Percentiles rank a stretch among this genome's conserved stretches.
Evolutionary conservation across 2,329 filamentous ascomycete species (phyloP).

Genomic region (Colletotrichum eleusines): DNA sequence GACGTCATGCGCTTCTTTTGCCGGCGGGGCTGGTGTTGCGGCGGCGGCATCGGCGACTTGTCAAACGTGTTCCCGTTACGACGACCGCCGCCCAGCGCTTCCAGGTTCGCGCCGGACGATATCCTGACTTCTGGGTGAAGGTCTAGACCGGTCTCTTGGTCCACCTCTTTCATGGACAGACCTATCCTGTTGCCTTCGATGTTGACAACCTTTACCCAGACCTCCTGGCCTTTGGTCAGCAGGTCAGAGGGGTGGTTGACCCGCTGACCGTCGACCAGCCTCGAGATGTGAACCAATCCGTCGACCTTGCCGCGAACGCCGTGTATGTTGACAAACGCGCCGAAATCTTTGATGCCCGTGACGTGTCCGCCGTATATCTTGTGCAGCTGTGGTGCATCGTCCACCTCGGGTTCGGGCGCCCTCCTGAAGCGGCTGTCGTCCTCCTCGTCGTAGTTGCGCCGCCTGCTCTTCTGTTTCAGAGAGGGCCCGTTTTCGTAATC

Average conservation of each 20-base stretch:
- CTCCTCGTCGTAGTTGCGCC: constrained; percentile 61
- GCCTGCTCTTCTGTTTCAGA: constrained; percentile 48
- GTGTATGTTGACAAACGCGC: constrained; percentile 92
- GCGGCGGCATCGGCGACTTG: constrained; percentile 57
- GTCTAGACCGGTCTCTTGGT: constrained; percentile 89
- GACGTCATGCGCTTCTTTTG: constrained; percentile 95
- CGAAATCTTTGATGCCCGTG: constrained; percentile 94
- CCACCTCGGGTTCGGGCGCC: constrained; percentile 78
- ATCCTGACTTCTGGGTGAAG: constrained; percentile 82
- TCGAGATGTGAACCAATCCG: constrained; percentile 93
- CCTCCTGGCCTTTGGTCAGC: constrained; percentile 80
- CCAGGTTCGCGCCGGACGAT: constrained; percentile 90
- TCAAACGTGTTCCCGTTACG: constrained; percentile 70
- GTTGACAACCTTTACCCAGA: constrained; percentile 93
- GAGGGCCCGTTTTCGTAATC: constrained; percentile 60
- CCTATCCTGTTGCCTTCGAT: constrained; percentile 86
- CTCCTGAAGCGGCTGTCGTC: constrained; percentile 71
- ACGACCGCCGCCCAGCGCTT: constrained; percentile 77
- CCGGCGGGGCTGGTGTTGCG: constrained; percentile 59
- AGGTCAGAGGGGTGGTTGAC: constrained; percentile 94
- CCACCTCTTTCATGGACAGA: constrained; percentile 96
- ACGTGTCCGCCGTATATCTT: constrained; percentile 94
- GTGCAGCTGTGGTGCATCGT: constrained; percentile 82
- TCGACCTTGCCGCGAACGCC: constrained; percentile 90
- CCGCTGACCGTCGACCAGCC: constrained; percentile 84